phyloP scores from a whole-genome alignment of 306 rosid species.

The Amphicarpaea edgeworthii region DNA sequence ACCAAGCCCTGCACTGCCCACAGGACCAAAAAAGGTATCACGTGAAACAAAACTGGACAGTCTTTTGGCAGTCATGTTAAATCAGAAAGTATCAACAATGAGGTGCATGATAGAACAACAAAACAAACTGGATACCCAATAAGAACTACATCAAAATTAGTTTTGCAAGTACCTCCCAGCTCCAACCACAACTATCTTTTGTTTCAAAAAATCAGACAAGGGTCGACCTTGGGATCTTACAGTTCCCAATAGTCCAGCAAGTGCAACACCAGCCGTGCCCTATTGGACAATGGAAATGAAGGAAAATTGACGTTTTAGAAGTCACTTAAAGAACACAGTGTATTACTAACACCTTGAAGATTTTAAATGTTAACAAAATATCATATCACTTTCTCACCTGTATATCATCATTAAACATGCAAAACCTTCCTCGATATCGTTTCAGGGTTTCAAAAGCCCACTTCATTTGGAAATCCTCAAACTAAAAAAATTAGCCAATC shows the following conservation, averaged over 20 bases:
- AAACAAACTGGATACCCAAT: slow-evolving; percentile 22
- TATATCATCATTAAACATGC: slow-evolving; percentile 93
- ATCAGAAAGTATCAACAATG: slow-evolving; percentile 30
- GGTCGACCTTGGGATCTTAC: slow-evolving; percentile 90
- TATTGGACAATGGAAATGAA: slow-evolving; percentile 50
- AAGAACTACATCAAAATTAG: slow-evolving; percentile 28
- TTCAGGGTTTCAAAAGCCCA: slow-evolving; percentile 94
- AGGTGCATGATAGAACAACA: slow-evolving; percentile 36
- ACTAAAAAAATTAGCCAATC: slow-evolving; percentile 56
- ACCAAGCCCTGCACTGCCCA: slow-evolving; percentile 91
- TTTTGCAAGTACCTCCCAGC: slow-evolving; percentile 79
- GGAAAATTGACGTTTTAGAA: slow-evolving; percentile 31
- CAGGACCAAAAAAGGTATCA: slow-evolving; percentile 28
- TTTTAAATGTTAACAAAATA: slow-evolving; percentile 29
- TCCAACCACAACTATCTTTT: slow-evolving; percentile 93
- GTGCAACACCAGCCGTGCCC: slow-evolving; percentile 99
- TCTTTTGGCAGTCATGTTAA: slow-evolving; percentile 31
- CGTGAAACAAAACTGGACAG: slow-evolving; percentile 17
- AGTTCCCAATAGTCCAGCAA: slow-evolving; percentile 86
- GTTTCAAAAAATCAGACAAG: slow-evolving; percentile 71
- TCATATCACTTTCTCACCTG: slow-evolving; percentile 62
- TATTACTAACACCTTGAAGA: slow-evolving; percentile 22
- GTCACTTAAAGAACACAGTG: background rate
- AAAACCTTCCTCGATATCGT: slow-evolving; percentile 82
- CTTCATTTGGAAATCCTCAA: slow-evolving; percentile 97